Evolutionary conservation across 2,329 filamentous ascomycete species (phyloP).

Genomic region (Beauveria brongniartii): DNA sequence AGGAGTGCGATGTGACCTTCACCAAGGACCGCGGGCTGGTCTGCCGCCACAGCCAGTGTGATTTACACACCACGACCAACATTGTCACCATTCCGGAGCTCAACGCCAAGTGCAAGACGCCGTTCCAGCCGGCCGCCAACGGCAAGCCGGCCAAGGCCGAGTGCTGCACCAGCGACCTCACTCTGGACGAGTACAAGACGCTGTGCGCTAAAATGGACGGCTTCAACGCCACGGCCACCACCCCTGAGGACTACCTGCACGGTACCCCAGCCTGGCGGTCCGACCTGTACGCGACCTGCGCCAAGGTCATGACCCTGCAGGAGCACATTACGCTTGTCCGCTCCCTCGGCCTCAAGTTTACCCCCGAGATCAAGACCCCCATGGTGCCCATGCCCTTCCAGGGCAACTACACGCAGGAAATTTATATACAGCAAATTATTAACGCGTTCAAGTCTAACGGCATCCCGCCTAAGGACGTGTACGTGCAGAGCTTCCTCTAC

Average conservation of each 20-base stretch:
- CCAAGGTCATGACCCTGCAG: slow-evolving; percentile 50
- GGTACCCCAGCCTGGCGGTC: slow-evolving; percentile 56
- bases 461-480: slow-evolving; percentile 47
- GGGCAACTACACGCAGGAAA: slow-evolving; percentile 54
- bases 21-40: slow-evolving; percentile 58
- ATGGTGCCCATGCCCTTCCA: slow-evolving; percentile 63
- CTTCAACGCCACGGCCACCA: slow-evolving; percentile 50
- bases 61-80: slow-evolving; percentile 61
- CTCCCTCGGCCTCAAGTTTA: slow-evolving; percentile 52
- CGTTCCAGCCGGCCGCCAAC: slow-evolving; percentile 48
- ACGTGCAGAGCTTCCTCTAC: slow-evolving; percentile 58
- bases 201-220: slow-evolving; percentile 67
- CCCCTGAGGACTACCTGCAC: slow-evolving; percentile 46
- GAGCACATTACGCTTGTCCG: slow-evolving; percentile 56
- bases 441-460: slow-evolving; percentile 47
- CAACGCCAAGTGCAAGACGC: slow-evolving; percentile 53
- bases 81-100: slow-evolving; percentile 54
- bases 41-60: slow-evolving; percentile 60
- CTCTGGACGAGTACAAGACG: slow-evolving; percentile 56
- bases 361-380: slow-evolving; percentile 59
- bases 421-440: slow-evolving; percentile 57
- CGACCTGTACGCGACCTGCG: slow-evolving; percentile 57
- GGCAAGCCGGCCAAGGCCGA: slow-evolving; percentile 48
- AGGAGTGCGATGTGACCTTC: slow-evolving; percentile 62
- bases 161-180: slow-evolving; percentile 67